Base-by-base conservation (phyloP, 441 rosid genomes). In the Pelargonium citronellum region DNA sequence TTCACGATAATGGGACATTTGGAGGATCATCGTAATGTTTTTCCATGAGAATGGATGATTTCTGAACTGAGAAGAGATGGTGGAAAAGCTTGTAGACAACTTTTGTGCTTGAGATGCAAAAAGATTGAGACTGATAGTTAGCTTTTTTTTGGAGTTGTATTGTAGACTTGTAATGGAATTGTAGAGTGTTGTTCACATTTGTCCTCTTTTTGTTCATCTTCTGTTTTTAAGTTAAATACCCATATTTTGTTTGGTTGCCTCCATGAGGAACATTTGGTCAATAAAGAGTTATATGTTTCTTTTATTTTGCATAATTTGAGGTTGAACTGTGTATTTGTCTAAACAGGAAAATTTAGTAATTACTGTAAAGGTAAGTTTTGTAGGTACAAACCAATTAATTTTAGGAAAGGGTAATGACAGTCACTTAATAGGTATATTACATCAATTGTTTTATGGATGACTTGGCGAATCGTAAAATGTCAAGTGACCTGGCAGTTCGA, bases 21-120 rank as follows among this genome's bases (percentile, higher is more conserved):
- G 67, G 71, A 17, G 51, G n/a, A 39, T 39, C 43, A 39, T 39
- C 43, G 10, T 1, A 7, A 11, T 60, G 51, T 75, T 64, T 71
- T 30, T 67, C 67, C 67, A 22, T 66, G 53, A 74, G n/a, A 53
- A 64, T 53, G 43, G 72, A 66, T 24, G 68, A 66, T 68, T 47
- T 46, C 68, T 73, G 74, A 61, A 78, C 46, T 24, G 39, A 39
- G 34, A 1, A 66, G 64, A 43, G 65, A 69, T 62, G 61, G 53
- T 61, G 71, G 49, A 64, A 7, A 55, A 19, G 46, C 41, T 64
- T 64, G 8, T 2, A 8, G 71, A 16, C 16, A 12, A 13, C 71
- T 78, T 77, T 71, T 77, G 77, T 76, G 58, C 69, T 73, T 75
- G 77, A 73, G 72, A 67, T 65, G 71, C 46, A 69, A 55, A n/a